Conservation (phyloP, 768 basidiomycete species). For the Saitozyma sp. region DNA sequence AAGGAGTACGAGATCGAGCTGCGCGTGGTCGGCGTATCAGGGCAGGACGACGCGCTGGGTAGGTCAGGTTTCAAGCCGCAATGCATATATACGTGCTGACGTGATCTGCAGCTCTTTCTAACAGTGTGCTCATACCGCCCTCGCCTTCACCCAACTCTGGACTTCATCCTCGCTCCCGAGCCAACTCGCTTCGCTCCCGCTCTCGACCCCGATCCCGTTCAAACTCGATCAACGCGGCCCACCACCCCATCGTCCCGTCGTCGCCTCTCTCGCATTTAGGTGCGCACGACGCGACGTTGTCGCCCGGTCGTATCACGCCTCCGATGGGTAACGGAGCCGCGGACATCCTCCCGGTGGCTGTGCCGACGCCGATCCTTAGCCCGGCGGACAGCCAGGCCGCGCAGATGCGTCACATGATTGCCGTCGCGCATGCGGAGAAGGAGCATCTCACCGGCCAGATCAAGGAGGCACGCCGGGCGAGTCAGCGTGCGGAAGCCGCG, state of each 20-base stretch:
- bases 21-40: slow-evolving; percentile 60
- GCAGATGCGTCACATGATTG: slow-evolving; percentile 66
- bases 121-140: slow-evolving; percentile 37
- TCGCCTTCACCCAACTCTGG: slow-evolving; percentile 20
- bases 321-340: slow-evolving; percentile 7
- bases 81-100: slow-evolving; percentile 8
- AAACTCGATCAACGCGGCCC: slow-evolving; percentile 30
- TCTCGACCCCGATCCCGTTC: slow-evolving; percentile 47
- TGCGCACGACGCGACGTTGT: too few species aligned
- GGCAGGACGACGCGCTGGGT: slow-evolving; percentile 34
- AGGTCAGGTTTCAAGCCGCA: slow-evolving; percentile 7
- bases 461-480: slow-evolving; percentile 74
- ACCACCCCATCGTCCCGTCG: slow-evolving; percentile 1
- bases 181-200: slow-evolving; percentile 47
- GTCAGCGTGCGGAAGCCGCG: slow-evolving; percentile 78
- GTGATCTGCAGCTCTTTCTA: slow-evolving; percentile 26
- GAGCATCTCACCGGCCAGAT: slow-evolving; percentile 67
- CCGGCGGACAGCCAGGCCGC: slow-evolving; percentile 42
- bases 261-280: too few species aligned
- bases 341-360: slow-evolving; percentile 6
- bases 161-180: slow-evolving; percentile 43
- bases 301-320: slow-evolving; percentile 11
- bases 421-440: slow-evolving; percentile 65
- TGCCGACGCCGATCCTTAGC: slow-evolving; percentile 32
- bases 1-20: slow-evolving; percentile 88